A percentile compares a stretch with the other conserved stretches of the same genome.
Evolutionary conservation across 192 early-diverging fungal genomes (phyloP).

Genomic region (Backusella macrospora): DNA sequence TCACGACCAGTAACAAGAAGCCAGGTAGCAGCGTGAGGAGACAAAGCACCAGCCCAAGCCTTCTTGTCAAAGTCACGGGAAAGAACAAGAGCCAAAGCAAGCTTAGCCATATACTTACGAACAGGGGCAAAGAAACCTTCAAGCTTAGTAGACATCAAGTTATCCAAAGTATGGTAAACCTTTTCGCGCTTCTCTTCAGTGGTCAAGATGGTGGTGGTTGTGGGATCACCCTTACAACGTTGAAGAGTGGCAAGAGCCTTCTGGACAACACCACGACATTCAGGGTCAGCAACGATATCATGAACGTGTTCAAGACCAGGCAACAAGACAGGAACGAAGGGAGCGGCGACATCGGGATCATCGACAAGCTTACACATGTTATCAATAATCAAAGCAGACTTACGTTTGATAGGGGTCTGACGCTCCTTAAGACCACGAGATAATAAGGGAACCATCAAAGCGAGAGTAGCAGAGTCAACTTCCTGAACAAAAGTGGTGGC

Average conservation of each 20-base stretch:
- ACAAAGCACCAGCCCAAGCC: slow-evolving; percentile 64
- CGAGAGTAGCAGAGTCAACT: slow-evolving; percentile 74
- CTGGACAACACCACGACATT: slow-evolving; percentile 71
- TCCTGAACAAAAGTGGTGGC: slow-evolving; percentile 82
- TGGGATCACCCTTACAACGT: slow-evolving; percentile 56
- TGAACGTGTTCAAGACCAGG: slow-evolving; percentile 78
- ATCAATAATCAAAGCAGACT: slow-evolving; percentile 81
- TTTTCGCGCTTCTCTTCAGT: slow-evolving; percentile 51
- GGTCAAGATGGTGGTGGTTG: slow-evolving; percentile 41
- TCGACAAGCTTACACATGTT: slow-evolving; percentile 92
- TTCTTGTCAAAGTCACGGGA: slow-evolving; percentile 62
- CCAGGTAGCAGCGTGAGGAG: slow-evolving; percentile 58
- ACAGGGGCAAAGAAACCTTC: slow-evolving; percentile 51
- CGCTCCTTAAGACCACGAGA: slow-evolving; percentile 73
- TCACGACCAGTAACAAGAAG: slow-evolving; percentile 40
- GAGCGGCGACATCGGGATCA: slow-evolving; percentile 76
- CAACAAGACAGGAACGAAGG: slow-evolving; percentile 78
- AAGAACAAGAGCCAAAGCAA: slow-evolving; percentile 63
- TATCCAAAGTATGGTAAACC: slow-evolving; percentile 55
- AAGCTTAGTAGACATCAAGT: slow-evolving; percentile 55
- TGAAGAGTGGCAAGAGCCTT: slow-evolving; percentile 68
- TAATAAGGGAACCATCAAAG: slow-evolving; percentile 80
- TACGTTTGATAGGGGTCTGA: slow-evolving; percentile 71
- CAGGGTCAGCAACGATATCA: slow-evolving; percentile 78
- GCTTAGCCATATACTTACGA: slow-evolving; percentile 62